Evolutionary conservation across 2,329 filamentous ascomycete species (phyloP), one percentile per base, ranked within the genome.

Genomic region (Erysiphe neolycopersici): DNA sequence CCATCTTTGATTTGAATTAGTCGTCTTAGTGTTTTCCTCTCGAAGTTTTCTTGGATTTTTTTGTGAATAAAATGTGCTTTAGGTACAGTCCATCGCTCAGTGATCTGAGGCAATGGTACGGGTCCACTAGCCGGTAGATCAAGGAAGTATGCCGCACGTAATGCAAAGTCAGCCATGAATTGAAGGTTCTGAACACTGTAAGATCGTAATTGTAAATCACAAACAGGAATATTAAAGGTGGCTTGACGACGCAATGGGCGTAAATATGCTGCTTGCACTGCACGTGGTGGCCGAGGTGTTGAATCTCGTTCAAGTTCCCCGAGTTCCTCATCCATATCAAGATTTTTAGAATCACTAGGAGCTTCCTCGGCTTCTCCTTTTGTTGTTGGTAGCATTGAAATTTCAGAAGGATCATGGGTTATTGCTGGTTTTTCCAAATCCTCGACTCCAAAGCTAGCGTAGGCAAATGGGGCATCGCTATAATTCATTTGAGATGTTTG

Each of bases 21-120:
- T 13, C 89, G 68, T 44, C 85, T 72, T 53, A 85, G 61, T 1
- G 89, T 98, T 47, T 89, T 76, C 44, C 89, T 71, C 64, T 95
- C 87, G 56, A 92, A 98, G 61, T 98, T 98, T 63, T 98, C 89
- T 61, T 98, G 85, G 33, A 74, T 78, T 64, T 98, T 98, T 64
- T 95, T 98, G 66, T 83, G 81, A 51, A 94, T 82, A 65, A 98
- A 98, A 59, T 81, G 79, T 55, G 73, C 73, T 54, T 74, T 72
- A 10, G 84, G 83, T 1, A 95, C 84, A 0, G 89, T 95, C 89
- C 89, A 98, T 53, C 85, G 73, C 64, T 98, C 82, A 14, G 72
- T 79, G 50, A 87, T 83, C 46, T 78, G 74, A 1, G 89, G 89
- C 16, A 98, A 65, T 11, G 87, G 83, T 5, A 89, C 67, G 5